Evolutionary conservation across 2,329 filamentous ascomycete species (phyloP).

Genomic region (Exophiala sp.): DNA sequence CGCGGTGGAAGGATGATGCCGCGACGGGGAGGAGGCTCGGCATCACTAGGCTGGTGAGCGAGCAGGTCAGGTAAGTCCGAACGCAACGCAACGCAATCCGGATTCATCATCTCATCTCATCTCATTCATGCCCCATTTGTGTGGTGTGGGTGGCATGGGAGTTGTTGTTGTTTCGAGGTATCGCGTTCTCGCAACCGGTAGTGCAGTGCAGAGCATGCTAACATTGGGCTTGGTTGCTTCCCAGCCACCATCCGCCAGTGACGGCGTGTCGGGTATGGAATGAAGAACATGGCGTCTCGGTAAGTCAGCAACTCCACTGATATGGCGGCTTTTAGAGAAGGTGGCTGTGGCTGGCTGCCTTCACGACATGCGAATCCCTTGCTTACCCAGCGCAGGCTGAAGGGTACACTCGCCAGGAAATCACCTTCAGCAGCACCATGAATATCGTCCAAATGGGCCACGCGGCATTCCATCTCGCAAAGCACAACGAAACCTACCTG

Average conservation of each 20-base stretch:
- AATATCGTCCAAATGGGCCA: conserved; percentile 26
- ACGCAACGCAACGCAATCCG: no score
- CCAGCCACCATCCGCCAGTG: conserved; percentile 27
- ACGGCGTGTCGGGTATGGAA: conserved; percentile 29
- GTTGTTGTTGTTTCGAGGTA: neutral
- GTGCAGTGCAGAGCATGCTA: neutral
- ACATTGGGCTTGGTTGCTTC: neutral
- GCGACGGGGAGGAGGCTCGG: conserved; percentile 3
- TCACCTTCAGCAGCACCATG: conserved; percentile 23
- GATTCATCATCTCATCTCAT: no score
- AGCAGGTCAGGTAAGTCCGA: conserved; percentile 26
- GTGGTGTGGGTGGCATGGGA: no score
- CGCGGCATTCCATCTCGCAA: conserved; percentile 19
- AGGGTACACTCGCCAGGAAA: conserved; percentile 27
- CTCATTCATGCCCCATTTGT: no score
- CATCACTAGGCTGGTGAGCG: conserved; percentile 23
- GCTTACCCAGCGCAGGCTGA: conserved; percentile 16
- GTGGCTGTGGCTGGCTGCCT: no score
- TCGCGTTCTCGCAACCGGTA: neutral
- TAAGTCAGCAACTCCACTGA: conserved; percentile 8
- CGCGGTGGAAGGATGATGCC: conserved; percentile 20
- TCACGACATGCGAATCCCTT: neutral
- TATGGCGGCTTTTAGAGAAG: no score
- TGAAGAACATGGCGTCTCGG: conserved; percentile 22
- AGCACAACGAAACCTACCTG: conserved; percentile 25